phyloP scores from a whole-genome alignment of 805 yeast genomes.

The Lipomyces mesembrius region DNA sequence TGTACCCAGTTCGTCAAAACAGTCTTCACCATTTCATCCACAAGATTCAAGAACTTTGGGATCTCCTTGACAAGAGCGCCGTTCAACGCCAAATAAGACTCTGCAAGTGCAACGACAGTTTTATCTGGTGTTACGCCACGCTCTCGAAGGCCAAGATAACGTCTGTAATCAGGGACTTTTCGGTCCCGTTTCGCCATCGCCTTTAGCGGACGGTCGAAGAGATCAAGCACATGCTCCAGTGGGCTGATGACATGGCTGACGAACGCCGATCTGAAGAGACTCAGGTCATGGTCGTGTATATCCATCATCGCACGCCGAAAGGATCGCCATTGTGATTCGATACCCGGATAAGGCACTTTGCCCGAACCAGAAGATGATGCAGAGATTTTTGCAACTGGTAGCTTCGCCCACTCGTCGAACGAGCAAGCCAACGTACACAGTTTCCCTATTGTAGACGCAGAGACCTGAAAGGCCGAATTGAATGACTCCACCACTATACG shows the following conservation, averaged over 20 bases:
- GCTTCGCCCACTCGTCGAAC: constrained; percentile 18
- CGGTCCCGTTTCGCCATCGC: constrained; percentile 28
- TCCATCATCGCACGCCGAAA: constrained; percentile 16
- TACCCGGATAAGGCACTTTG: constrained; percentile 2
- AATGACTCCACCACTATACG: constrained; percentile 24
- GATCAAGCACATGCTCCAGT: constrained; percentile 19
- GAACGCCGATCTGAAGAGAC: constrained; percentile 20
- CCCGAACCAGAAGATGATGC: constrained; percentile 12
- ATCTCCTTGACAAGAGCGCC: constrained; percentile 19
- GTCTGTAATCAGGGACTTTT: constrained; percentile 20
- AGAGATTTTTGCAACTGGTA: not conserved
- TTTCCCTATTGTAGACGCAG: constrained; percentile 8
- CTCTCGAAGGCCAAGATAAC: constrained; percentile 15
- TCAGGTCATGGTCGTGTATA: constrained; percentile 21
- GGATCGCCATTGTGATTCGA: not conserved
- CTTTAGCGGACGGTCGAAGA: constrained; percentile 24
- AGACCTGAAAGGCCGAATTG: constrained; percentile 4
- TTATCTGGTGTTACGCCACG: constrained; percentile 23
- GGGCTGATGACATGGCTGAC: constrained; percentile 27
- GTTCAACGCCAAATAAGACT: constrained; percentile 19
- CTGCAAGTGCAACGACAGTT: constrained; percentile 9
- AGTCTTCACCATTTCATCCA: constrained; percentile 22
- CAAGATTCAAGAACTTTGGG: constrained; percentile 22
- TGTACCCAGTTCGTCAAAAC: constrained; percentile 25
- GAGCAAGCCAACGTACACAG: constrained; percentile 13